A percentile compares a stretch with the other conserved stretches of the same genome.
These are phyloP conservation scores for Nadsonia fulvescens DNA, from an alignment of 805 yeast genomes.

Conservation along the genomic window DNA sequence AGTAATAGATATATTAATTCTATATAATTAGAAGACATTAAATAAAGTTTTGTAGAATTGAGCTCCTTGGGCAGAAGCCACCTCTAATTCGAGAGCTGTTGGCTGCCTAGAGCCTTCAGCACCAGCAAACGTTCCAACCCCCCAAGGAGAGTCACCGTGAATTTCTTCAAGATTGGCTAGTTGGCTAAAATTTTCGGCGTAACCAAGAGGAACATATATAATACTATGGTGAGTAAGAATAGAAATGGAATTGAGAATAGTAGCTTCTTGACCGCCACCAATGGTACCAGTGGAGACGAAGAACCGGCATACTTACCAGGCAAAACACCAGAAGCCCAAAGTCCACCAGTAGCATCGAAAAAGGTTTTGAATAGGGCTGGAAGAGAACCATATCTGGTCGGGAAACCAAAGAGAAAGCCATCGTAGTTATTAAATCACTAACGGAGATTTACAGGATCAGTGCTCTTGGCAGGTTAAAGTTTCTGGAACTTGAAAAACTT, in stretches of 20 bases:
- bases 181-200: conserved; percentile 35
- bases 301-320: conserved; percentile 63
- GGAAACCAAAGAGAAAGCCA: conserved; percentile 60
- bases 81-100: conserved; percentile 38
- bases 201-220: conserved; percentile 63
- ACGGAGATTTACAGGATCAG: conserved; percentile 36
- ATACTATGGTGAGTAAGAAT: conserved; percentile 62
- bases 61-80: conserved; percentile 54
- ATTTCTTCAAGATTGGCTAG: conserved; percentile 42
- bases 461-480: conserved; percentile 37
- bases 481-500: conserved; percentile 65
- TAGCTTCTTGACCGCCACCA: conserved; percentile 69
- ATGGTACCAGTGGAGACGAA: conserved; percentile 55
- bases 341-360: conserved; percentile 61
- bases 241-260: conserved; percentile 39
- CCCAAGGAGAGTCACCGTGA: conserved; percentile 81
- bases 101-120: conserved; percentile 63
- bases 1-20: too few relatives aligned
- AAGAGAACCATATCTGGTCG: conserved; percentile 60
- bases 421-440: conserved; percentile 46
- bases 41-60: conserved; percentile 32
- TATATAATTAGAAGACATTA: conserved; percentile 12
- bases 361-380: conserved; percentile 65
- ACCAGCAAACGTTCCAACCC: conserved; percentile 67
- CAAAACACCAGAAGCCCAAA: conserved; percentile 57